Evolutionary conservation across 2,329 filamentous ascomycete species (phyloP), one percentile per base, ranked within the genome.

Genomic region (Periconia macrospinosa): DNA sequence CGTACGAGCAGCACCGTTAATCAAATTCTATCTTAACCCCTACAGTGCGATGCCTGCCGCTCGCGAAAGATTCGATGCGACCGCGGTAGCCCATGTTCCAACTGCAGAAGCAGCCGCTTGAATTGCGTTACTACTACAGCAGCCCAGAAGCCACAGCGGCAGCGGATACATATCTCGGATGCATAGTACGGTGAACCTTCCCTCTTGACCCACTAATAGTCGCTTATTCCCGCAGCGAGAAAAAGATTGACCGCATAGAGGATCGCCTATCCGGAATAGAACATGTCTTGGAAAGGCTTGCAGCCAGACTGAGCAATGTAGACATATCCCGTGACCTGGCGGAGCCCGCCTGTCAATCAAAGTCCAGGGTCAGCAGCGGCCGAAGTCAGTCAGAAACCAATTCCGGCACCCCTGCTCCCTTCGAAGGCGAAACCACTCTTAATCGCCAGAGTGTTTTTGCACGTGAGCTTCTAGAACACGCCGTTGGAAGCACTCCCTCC

Each of bases 211-310:
- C 11, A 14, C 18, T 13, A 23, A 9, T 23, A 13, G n/a, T 41
- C n/a, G 6, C 37, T 33, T 41, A 15, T 15, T 37, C 8, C 10
- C 6, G 3, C 41, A 81, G 79, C 66, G 81, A 83, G 62, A 78
- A 73, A 60, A 81, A 82, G 63, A 80, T 83, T 46, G 80, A 82
- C 55, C 62, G 77, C 13, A 81, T 83, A 47, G 79, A 81, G 59
- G 75, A 79, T 30, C 75, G 80, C 15, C 67, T 83, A 9, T 72
- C 73, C 7, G 72, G 73, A n/a, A 81, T 83, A 41, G 80, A 83
- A 56, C 61, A 68, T 46, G 66, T 76, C 10, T 65, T 79, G 14
- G 70, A 74, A 37, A 67, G 54, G 23, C 68, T 76, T 20, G 67
- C 72, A 9, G 57, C 63, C 47, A 65, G 66, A 63, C 54, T 73